Evolutionary conservation across 331 rosid genomes (phyloP).

Genomic region (Malus hybrid): DNA sequence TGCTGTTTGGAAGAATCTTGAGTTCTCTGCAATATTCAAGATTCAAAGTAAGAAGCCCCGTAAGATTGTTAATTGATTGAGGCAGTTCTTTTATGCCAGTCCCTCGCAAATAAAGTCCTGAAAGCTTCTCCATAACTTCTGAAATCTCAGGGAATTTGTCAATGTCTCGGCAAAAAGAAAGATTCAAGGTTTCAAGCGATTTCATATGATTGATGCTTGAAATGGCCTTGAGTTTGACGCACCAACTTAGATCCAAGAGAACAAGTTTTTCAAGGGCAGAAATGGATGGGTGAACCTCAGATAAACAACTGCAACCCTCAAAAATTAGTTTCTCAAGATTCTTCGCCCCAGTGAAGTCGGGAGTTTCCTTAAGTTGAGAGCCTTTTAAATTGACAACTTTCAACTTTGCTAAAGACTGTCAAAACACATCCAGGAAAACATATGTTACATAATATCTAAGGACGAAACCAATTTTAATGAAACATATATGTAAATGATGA

Average conservation of each 20-base stretch:
- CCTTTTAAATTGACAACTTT: too few relatives aligned
- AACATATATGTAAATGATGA: background rate
- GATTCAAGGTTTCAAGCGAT: background rate
- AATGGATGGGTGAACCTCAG: background rate
- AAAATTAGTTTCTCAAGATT: background rate
- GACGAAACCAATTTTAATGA: background rate
- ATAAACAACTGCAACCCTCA: background rate
- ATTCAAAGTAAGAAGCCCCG: background rate
- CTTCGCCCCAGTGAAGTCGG: background rate
- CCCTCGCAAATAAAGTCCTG: background rate
- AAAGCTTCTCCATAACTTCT: background rate
- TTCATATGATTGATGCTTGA: background rate
- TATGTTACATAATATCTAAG: fast-evolving
- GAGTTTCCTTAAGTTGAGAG: background rate
- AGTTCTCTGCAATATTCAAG: background rate
- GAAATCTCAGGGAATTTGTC: background rate
- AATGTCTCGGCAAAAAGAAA: background rate
- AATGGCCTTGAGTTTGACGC: background rate
- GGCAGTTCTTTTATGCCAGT: background rate
- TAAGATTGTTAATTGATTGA: background rate
- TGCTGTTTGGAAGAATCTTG: background rate
- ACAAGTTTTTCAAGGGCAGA: background rate
- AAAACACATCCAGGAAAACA: background rate
- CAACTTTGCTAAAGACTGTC: background rate
- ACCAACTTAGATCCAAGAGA: background rate